Conservation (phyloP, 441 rosid species). For the Erodium moschatum region DNA sequence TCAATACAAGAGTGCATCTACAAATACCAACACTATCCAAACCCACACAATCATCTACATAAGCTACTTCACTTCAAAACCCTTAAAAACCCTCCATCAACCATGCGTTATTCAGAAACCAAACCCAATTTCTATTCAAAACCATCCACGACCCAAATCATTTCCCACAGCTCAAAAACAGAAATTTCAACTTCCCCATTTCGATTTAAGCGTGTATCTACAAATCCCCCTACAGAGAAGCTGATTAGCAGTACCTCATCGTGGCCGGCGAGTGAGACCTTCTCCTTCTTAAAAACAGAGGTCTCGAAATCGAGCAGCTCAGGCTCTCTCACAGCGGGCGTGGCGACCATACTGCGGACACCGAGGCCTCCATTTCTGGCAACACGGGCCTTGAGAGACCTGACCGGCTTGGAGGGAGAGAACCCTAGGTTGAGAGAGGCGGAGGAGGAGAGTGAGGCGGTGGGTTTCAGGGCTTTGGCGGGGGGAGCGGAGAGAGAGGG, state of each 20-base stretch:
- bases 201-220: too few relatives aligned
- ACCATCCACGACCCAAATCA: neutral
- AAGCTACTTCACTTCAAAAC: too few relatives aligned
- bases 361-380: constrained; percentile 27
- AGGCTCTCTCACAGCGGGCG: constrained; percentile 33
- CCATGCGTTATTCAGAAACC: too few relatives aligned
- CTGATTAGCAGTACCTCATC: neutral
- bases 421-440: constrained; percentile 25
- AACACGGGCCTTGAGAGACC: constrained; percentile 24
- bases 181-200: neutral
- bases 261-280: constrained; percentile 13
- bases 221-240: neutral
- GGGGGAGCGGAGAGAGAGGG: constrained; percentile 28
- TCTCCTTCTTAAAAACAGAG: constrained; percentile 23
- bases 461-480: constrained; percentile 18
- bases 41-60: neutral
- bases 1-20: too few relatives aligned
- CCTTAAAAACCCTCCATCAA: too few relatives aligned
- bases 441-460: neutral
- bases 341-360: constrained; percentile 35
- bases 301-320: constrained; percentile 20
- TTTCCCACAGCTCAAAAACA: neutral
- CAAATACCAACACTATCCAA: neutral
- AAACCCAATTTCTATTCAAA: too few relatives aligned
- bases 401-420: constrained; percentile 29